phyloP scores from a whole-genome alignment of 805 yeast genomes.

The Maudiozyma saulgeensis region DNA sequence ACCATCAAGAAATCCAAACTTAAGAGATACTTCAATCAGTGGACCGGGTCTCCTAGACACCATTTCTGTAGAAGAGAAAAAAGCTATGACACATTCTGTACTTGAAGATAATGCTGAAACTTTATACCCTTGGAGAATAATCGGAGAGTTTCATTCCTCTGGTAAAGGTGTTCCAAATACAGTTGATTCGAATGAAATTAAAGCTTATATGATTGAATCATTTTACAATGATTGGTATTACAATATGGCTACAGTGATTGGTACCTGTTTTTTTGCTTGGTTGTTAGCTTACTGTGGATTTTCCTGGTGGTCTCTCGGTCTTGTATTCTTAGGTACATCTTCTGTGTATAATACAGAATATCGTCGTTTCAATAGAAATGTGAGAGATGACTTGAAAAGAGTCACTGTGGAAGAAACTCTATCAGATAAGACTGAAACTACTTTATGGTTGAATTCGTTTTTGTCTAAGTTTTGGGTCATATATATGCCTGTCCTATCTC shows the following conservation, averaged over 20 bases:
- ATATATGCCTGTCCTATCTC: conserved; percentile 78
- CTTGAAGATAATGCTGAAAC: conserved; percentile 9
- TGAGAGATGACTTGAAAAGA: conserved; percentile 70
- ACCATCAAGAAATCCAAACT: conserved; percentile 21
- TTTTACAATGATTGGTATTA: conserved; percentile 65
- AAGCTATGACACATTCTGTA: conserved; percentile 8
- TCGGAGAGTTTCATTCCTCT: conserved; percentile 24
- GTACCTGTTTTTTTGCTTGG: conserved; percentile 70
- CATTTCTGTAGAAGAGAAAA: conserved; percentile 6
- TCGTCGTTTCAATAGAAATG: conserved; percentile 63
- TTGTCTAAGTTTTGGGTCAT: conserved; percentile 78
- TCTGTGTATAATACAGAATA: conserved; percentile 66
- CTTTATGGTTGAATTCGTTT: conserved; percentile 74
- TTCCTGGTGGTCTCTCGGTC: conserved; percentile 51
- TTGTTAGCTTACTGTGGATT: conserved; percentile 50
- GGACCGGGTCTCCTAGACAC: conserved; percentile 16
- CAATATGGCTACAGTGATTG: conserved; percentile 54
- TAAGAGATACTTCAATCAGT: conserved; percentile 25
- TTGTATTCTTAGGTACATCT: conserved; percentile 51
- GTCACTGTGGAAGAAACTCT: conserved; percentile 51
- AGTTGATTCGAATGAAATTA: conserved; percentile 32
- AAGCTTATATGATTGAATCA: conserved; percentile 55
- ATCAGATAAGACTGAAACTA: conserved; percentile 57
- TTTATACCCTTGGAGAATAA: conserved; percentile 31
- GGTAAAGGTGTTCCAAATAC: conserved; percentile 11